These are phyloP conservation scores for Solanum clarkiae DNA, from an alignment of 257 asterid genomes.

Conservation along the genomic window DNA sequence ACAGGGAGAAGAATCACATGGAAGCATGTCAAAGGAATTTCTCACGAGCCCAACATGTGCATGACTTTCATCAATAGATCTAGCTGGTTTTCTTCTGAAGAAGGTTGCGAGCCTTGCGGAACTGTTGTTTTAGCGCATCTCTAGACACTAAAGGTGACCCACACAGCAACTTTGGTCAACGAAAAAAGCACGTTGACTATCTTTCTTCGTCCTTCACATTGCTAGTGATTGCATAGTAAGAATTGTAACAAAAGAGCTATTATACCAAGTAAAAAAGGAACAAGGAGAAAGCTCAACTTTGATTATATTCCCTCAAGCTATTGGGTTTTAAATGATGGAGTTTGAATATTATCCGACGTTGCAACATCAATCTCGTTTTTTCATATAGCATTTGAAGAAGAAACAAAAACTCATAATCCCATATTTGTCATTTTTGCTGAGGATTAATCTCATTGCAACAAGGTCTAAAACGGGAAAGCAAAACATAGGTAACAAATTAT, in stretches of 20 bases:
- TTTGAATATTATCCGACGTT: not conserved
- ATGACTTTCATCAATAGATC: not conserved
- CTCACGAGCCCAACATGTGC: not conserved
- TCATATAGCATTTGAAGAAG: not conserved
- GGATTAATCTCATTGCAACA: not conserved
- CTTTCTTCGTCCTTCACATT: not conserved
- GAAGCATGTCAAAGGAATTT: not conserved
- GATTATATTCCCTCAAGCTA: not conserved
- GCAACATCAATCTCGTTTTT: not conserved
- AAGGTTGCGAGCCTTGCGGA: not conserved
- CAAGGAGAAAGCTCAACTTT: not conserved
- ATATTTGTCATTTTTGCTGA: not conserved
- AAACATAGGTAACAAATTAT: not conserved
- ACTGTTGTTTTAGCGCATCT: not conserved
- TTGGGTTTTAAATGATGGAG: not conserved
- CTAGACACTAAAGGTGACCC: not conserved
- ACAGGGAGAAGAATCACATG: not conserved
- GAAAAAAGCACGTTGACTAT: not conserved
- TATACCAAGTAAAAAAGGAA: not conserved
- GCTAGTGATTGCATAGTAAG: not conserved
- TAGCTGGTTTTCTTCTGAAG: not conserved
- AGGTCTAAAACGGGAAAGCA: not conserved
- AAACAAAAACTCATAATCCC: not conserved
- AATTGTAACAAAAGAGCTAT: not conserved
- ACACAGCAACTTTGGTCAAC: not conserved